A percentile compares a stretch with the other conserved stretches of the same genome.
phyloP scores from a whole-genome alignment of 805 yeast genomes.

The Candida anglica region DNA sequence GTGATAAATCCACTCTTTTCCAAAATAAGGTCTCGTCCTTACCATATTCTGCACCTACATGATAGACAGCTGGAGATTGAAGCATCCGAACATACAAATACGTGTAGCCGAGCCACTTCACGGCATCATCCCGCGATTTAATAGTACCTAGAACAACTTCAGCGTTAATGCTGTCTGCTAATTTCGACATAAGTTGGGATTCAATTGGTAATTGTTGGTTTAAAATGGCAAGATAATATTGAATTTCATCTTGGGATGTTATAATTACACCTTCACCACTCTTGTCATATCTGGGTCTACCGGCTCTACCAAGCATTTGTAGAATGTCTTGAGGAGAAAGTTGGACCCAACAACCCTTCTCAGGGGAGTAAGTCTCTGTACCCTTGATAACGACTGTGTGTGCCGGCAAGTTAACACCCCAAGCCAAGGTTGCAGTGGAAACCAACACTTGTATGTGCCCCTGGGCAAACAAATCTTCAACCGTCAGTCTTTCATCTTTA shows the following conservation, averaged over 20 bases:
- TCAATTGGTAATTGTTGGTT: conserved; percentile 92
- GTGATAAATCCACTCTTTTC: conserved; percentile 64
- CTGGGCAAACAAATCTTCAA: conserved; percentile 85
- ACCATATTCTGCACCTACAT: conserved; percentile 63
- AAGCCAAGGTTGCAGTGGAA: conserved; percentile 90
- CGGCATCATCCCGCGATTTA: conserved; percentile 57
- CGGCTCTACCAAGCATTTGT: conserved; percentile 98
- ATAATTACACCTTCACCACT: conserved; percentile 93
- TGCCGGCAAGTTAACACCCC: conserved; percentile 97
- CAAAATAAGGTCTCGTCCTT: conserved; percentile 45
- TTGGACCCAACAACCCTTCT: conserved; percentile 82
- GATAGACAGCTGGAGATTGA: conserved; percentile 67
- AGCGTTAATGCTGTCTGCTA: conserved; percentile 80
- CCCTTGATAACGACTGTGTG: conserved; percentile 93
- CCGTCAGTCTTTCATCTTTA: conserved; percentile 65
- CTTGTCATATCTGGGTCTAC: conserved; percentile 90
- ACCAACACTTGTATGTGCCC: conserved; percentile 81
- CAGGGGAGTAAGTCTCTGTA: conserved; percentile 91
- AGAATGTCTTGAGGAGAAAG: conserved; percentile 92
- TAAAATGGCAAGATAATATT: conserved; percentile 83
- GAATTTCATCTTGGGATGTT: conserved; percentile 80
- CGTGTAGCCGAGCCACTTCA: conserved; percentile 75
- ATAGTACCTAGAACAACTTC: conserved; percentile 78
- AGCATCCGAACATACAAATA: conserved; percentile 79
- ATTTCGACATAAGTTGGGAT: conserved; percentile 68